A percentile compares a stretch with the other conserved stretches of the same genome.
phyloP scores from a whole-genome alignment of 768 basidiomycete species.

The Podaxis sp. region DNA sequence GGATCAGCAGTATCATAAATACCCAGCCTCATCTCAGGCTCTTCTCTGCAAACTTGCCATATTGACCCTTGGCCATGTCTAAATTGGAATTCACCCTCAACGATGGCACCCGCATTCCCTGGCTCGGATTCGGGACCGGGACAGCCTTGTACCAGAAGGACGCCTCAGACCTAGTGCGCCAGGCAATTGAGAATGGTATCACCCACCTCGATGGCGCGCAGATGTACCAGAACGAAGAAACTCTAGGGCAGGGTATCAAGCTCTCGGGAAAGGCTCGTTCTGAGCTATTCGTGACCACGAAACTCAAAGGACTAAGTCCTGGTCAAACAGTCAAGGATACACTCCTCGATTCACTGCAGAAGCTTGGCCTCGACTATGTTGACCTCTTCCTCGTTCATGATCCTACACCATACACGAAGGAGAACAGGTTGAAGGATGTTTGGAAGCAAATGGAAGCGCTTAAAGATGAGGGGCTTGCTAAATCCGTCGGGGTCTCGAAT shows the following conservation, averaged over 20 bases:
- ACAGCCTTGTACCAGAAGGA: conserved; percentile 46
- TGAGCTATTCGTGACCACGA: conserved; percentile 61
- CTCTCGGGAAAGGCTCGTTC: conserved; percentile 47
- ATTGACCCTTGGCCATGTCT: conserved; percentile 19
- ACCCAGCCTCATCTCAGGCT: too few species aligned
- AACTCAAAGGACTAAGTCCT: conserved; percentile 37
- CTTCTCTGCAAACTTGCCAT: too few species aligned
- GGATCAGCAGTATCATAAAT: too few species aligned
- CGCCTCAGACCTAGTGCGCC: conserved; percentile 31
- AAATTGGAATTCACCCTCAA: conserved; percentile 41
- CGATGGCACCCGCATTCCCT: conserved; percentile 49
- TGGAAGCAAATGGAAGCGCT: conserved; percentile 63
- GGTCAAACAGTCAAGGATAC: conserved; percentile 43
- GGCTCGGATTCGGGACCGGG: conserved; percentile 61
- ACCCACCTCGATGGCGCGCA: conserved; percentile 66
- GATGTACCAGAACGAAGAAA: conserved; percentile 50
- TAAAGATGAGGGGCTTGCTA: conserved; percentile 39
- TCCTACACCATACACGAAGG: conserved; percentile 29
- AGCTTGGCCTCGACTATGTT: conserved; percentile 48
- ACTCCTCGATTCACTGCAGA: conserved; percentile 48
- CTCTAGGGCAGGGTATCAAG: conserved; percentile 38
- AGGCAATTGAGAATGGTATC: conserved; percentile 53
- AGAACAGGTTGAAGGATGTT: conserved; percentile 41
- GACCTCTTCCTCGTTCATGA: conserved; percentile 64
- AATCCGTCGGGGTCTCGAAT: conserved; percentile 69